A percentile compares a stretch with the other conserved stretches of the same genome.
Evolutionary conservation across 345 rosid genomes (phyloP).

Genomic region (Eucalyptus polyanthemos): DNA sequence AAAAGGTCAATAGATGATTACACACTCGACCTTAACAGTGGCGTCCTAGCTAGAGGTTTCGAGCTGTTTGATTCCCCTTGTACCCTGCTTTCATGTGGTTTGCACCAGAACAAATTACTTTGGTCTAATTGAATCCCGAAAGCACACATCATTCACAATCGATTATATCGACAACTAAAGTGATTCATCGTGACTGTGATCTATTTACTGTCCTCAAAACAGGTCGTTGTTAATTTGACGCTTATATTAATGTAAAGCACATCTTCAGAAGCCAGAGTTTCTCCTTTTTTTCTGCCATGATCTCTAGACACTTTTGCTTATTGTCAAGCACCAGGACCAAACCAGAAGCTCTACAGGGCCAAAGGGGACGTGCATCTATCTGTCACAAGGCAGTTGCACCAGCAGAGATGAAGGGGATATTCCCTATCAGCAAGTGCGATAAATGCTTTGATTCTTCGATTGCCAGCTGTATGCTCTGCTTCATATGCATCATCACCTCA

Average conservation of each 20-base stretch:
- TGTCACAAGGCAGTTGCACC: not conserved
- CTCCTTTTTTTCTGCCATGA: not conserved
- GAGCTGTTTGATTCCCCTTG: not conserved
- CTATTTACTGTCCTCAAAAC: not conserved
- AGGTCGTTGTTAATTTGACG: accelerated
- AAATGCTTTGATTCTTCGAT: not conserved
- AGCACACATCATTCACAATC: accelerated
- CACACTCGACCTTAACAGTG: not conserved
- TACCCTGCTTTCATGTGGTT: accelerated
- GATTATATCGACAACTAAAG: accelerated
- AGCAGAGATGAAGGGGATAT: not conserved
- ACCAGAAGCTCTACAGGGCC: not conserved
- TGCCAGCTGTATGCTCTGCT: not conserved
- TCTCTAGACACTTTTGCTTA: not conserved
- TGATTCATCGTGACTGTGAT: accelerated
- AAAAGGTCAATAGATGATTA: not conserved
- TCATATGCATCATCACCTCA: not conserved
- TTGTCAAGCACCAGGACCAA: not conserved
- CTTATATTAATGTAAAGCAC: not conserved
- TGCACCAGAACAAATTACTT: not conserved
- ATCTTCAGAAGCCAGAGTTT: not conserved
- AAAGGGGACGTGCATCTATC: not conserved
- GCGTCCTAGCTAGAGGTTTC: not conserved
- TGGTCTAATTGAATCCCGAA: not conserved
- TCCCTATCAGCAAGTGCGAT: not conserved